phyloP scores from a whole-genome alignment of 768 basidiomycete genomes.

The Lyophyllum semitale region DNA sequence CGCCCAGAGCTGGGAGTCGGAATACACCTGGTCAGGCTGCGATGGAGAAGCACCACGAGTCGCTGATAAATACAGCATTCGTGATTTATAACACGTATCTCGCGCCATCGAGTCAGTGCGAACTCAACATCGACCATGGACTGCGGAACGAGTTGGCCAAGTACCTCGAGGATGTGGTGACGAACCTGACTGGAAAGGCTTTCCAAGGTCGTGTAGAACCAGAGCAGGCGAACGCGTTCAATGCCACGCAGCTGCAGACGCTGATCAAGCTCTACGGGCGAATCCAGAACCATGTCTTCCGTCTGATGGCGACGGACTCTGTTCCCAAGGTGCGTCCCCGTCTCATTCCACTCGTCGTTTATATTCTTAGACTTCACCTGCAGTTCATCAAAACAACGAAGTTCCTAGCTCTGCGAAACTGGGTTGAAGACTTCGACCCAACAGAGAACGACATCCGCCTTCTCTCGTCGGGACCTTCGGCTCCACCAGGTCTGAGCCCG shows the following conservation, averaged over 20 bases:
- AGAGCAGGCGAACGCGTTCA: slow-evolving; percentile 80
- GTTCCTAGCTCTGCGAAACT: slow-evolving; percentile 78
- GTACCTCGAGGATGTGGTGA: slow-evolving; percentile 90
- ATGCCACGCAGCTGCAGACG: slow-evolving; percentile 93
- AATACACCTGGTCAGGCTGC: slow-evolving; percentile 77
- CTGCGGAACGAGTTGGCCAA: slow-evolving; percentile 92
- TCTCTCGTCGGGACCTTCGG: slow-evolving; percentile 53
- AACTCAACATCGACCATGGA: slow-evolving; percentile 98
- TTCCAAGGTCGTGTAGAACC: slow-evolving; percentile 83
- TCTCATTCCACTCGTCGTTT: slow-evolving; percentile 5
- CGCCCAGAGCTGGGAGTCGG: slow-evolving; percentile 37
- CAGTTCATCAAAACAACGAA: slow-evolving; percentile 89
- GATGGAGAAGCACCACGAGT: slow-evolving; percentile 97
- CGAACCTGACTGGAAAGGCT: slow-evolving; percentile 69
- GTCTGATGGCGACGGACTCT: slow-evolving; percentile 97
- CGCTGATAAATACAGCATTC: slow-evolving; percentile 92
- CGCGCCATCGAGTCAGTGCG: slow-evolving; percentile 92
- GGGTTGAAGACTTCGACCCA: slow-evolving; percentile 76
- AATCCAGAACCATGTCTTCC: slow-evolving; percentile 96
- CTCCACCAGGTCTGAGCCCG: slow-evolving; percentile 67
- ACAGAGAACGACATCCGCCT: slow-evolving; percentile 61
- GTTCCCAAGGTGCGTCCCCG: slow-evolving; percentile 80
- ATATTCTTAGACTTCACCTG: slow-evolving; percentile 7
- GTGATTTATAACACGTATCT: slow-evolving; percentile 94
- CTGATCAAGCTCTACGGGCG: slow-evolving; percentile 94